These are phyloP conservation scores for Geotrichum restrictum DNA, from an alignment of 1,139 yeast genomes.

Conservation along the genomic window DNA sequence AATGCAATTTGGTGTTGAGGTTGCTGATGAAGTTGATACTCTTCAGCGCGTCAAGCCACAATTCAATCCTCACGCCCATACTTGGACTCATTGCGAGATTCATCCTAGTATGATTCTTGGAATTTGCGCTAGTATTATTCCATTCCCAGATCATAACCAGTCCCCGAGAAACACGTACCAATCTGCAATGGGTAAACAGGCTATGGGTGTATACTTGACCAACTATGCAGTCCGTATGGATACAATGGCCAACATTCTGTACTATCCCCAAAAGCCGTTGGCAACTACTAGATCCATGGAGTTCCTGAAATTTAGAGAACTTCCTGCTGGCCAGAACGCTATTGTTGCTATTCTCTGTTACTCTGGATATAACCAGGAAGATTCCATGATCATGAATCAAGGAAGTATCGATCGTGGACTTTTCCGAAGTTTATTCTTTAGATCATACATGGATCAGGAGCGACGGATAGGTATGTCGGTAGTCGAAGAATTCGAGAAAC, in stretches of 20 bases:
- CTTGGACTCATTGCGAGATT: constrained; percentile 97
- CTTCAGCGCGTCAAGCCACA: constrained; percentile 84
- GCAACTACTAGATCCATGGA: constrained; percentile 99
- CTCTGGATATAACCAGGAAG: constrained; percentile 99
- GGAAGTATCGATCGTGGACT: constrained; percentile 95
- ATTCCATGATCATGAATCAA: constrained; percentile 99
- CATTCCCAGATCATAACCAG: constrained; percentile 99
- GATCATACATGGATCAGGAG: constrained; percentile 98
- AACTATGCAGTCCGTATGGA: constrained; percentile 97
- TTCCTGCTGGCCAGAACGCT: constrained; percentile 99
- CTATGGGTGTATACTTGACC: constrained; percentile 98
- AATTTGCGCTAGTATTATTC: constrained; percentile 97
- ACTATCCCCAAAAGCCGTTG: constrained; percentile 97
- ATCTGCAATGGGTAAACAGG: constrained; percentile 99
- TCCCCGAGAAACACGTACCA: constrained; percentile 99
- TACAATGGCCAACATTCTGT: constrained; percentile 96
- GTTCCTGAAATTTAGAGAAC: constrained; percentile 90
- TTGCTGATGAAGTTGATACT: constrained; percentile 55
- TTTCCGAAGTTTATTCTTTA: constrained; percentile 89
- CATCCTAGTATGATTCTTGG: constrained; percentile 99
- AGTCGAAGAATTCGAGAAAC: constrained; percentile 92
- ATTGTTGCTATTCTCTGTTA: constrained; percentile 97
- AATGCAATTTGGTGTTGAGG: constrained; percentile 49
- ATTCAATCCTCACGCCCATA: constrained; percentile 61
- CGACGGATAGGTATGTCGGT: constrained; percentile 98